Conservation (phyloP, 768 basidiomycete species). For the Myochromella boudieri region DNA sequence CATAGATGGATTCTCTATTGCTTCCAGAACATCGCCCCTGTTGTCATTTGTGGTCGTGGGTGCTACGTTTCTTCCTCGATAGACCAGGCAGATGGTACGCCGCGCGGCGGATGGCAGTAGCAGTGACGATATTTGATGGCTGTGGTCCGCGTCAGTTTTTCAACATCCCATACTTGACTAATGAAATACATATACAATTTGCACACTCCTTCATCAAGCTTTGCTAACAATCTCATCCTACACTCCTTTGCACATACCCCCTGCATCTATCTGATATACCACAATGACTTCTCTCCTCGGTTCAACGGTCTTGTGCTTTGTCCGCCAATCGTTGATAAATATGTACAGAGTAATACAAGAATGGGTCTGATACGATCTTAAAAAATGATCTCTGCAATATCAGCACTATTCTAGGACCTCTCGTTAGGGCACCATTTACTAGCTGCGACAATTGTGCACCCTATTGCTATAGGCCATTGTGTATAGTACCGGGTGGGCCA, state of each 20-base stretch:
- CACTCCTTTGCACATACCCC: constrained; percentile 1
- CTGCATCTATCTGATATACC: constrained; percentile 2
- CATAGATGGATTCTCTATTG: constrained; percentile 3
- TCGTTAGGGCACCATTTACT: no score
- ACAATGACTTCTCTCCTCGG: background rate
- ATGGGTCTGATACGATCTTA: no score
- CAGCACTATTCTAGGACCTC: no score
- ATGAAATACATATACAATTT: no score
- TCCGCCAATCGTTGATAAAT: no score
- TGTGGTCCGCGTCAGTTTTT: background rate
- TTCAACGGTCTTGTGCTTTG: no score
- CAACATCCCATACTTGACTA: no score
- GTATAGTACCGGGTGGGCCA: no score
- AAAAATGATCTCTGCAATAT: background rate
- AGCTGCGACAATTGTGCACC: no score
- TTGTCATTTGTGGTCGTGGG: constrained; percentile 2
- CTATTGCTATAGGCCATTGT: no score
- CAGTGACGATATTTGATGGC: background rate
- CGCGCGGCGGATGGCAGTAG: background rate
- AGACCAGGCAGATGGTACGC: background rate
- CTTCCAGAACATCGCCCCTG: background rate
- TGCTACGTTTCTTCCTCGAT: background rate
- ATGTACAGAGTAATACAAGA: no score
- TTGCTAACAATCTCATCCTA: background rate
- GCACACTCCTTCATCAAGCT: background rate